Percentiles rank a stretch among this genome's conserved stretches.
These are phyloP conservation scores for Brassica napus DNA, from an alignment of 345 rosid species.

Conservation along the genomic window DNA sequence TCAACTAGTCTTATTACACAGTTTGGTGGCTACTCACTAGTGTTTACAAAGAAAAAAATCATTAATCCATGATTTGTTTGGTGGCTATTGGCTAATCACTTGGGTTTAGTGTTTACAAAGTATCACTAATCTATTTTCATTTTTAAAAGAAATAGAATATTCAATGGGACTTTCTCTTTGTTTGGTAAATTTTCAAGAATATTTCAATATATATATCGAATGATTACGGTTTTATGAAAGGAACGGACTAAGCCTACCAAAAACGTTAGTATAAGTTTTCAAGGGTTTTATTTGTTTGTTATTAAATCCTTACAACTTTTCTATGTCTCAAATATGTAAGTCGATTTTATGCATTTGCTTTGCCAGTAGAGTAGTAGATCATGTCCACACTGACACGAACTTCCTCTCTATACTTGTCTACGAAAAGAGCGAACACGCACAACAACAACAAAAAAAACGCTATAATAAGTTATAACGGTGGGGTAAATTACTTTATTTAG, in stretches of 20 bases:
- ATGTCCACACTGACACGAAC: slow-evolving; percentile 1
- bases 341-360: background rate
- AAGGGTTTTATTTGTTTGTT: background rate
- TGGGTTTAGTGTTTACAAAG: slow-evolving; percentile 17
- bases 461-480: background rate
- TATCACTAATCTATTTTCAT: background rate
- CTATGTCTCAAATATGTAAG: background rate
- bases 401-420: background rate
- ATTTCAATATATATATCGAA: background rate
- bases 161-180: background rate
- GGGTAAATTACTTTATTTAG: background rate
- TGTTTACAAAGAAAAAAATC: background rate
- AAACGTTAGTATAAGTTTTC: background rate
- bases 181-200: background rate
- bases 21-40: slow-evolving; percentile 25
- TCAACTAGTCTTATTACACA: slow-evolving; percentile 23
- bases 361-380: background rate
- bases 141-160: background rate
- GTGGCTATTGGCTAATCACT: slow-evolving; percentile 17
- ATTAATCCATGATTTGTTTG: slow-evolving; percentile 2
- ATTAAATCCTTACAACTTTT: background rate
- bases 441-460: background rate
- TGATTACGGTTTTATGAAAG: background rate
- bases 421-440: background rate
- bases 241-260: background rate